Base-by-base conservation (phyloP, 2,329 filamentous ascomycete genomes). In the Fusarium haematococcum region DNA sequence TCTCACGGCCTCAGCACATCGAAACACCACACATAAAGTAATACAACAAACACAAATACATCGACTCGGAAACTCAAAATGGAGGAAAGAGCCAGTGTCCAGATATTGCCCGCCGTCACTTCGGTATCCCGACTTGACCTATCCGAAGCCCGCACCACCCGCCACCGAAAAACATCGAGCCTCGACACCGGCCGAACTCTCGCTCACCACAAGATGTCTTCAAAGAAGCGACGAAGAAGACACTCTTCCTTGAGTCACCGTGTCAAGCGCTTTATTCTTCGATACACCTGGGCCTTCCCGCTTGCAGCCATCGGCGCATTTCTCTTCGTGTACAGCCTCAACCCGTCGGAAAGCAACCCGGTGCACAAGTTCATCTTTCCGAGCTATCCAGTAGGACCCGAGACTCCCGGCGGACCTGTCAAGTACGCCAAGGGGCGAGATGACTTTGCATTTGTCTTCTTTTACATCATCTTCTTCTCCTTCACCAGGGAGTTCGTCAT, bases 401-500 rank as follows among this genome's bases (percentile, higher is more conserved):
- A 25, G 2, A 27, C 6, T 13, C 6, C 27, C 4, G 52, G 30
- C 1, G 52, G 60, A 11, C 82, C 87, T 77, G 66, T 86, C n/a
- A 93, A 95, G 79, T 98, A 97, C 85, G 94, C 92, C 82, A 98
- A 98, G 83, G 95, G 95, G 16, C 87, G 83, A 43, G 92, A 91
- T 85, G 95, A 98, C 82, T 87, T 97, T 68, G 92, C 93, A 41
- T 95, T 98, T 78, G 94, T 98, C 63, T 86, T 87, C 68, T 98
- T 98, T 85, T 98, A 98, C 85, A 95, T 90, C 54, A 85, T 98
- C 69, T 92, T 98, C 23, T 88, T 98, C 68, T 94, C 93, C 69
- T 98, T 98, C 82, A 97, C 94, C 9, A 93, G 95, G 80, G 95
- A 98, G 83, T 97, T 97, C 83, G 88, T 97, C 84, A 98, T 97